These are phyloP conservation scores for Ophiostoma perfectum DNA, from an alignment of 2,329 filamentous ascomycete species.

Conservation along the genomic window DNA sequence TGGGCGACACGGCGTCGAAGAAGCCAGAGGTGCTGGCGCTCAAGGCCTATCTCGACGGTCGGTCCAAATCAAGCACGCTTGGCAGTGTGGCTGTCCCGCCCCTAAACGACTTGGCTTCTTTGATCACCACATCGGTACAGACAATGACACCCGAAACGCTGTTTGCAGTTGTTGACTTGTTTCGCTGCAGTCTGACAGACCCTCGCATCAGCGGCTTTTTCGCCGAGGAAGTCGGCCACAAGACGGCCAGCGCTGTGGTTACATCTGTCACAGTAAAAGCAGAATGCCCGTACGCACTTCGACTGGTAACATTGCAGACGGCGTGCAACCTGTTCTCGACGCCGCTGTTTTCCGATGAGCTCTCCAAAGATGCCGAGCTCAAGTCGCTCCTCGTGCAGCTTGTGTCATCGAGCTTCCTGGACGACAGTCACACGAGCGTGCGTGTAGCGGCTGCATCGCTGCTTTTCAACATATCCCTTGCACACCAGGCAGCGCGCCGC, in stretches of 20 bases:
- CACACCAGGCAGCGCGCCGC: slow-evolving; percentile 49
- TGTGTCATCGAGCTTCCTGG: slow-evolving; percentile 71
- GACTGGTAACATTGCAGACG: slow-evolving; percentile 77
- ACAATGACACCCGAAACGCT: slow-evolving; percentile 58
- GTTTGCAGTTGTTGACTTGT: slow-evolving; percentile 80
- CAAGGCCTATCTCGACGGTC: slow-evolving; percentile 64
- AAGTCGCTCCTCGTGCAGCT: slow-evolving; percentile 59
- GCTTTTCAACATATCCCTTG: slow-evolving; percentile 72
- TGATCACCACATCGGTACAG: slow-evolving; percentile 52
- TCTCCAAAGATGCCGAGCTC: slow-evolving; percentile 50
- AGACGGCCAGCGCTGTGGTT: slow-evolving; percentile 58
- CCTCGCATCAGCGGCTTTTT: slow-evolving; percentile 74
- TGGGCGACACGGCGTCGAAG: slow-evolving; percentile 49
- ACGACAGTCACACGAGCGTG: slow-evolving; percentile 66
- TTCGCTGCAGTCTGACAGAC: slow-evolving; percentile 72
- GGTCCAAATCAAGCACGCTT: slow-evolving; percentile 46
- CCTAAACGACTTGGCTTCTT: slow-evolving; percentile 57
- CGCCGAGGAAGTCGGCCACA: slow-evolving; percentile 65
- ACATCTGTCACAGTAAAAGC: slow-evolving; percentile 51
- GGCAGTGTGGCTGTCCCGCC: slow-evolving; percentile 66
- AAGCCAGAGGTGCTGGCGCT: slow-evolving; percentile 58
- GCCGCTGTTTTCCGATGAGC: slow-evolving; percentile 60
- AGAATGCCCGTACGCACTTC: slow-evolving; percentile 70
- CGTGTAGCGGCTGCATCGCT: slow-evolving; percentile 78
- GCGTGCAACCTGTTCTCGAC: slow-evolving; percentile 80